Percentiles rank a stretch among this genome's conserved stretches.
These are phyloP conservation scores for Boletus sensibilis DNA, from an alignment of 768 basidiomycete species.

Conservation along the genomic window DNA sequence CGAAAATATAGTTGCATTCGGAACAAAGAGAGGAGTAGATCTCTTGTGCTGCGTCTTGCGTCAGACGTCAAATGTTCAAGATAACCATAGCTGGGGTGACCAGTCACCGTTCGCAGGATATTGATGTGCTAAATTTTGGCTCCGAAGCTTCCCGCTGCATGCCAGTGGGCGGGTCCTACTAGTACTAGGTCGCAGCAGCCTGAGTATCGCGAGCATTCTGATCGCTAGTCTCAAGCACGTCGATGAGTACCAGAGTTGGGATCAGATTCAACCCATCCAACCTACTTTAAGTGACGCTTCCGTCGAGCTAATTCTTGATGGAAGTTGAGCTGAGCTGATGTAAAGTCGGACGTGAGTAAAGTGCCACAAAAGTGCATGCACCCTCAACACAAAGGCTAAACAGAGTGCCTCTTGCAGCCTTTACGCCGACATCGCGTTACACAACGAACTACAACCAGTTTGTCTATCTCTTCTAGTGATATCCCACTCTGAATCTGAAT, in stretches of 20 bases:
- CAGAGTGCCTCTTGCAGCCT: background rate
- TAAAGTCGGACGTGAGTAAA: background rate
- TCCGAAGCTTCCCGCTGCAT: background rate
- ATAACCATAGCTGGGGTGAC: too few species aligned
- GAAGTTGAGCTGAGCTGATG: background rate
- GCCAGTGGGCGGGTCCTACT: too few species aligned
- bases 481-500: background rate
- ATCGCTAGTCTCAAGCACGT: background rate
- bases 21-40: background rate
- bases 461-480: background rate
- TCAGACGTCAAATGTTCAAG: background rate
- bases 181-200: too few species aligned
- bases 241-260: background rate
- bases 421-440: background rate
- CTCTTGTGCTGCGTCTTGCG: too few species aligned
- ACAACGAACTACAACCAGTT: background rate
- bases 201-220: too few species aligned
- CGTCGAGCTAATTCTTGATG: too few species aligned
- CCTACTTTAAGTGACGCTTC: background rate
- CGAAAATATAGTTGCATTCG: background rate
- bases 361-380: background rate
- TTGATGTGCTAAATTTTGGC: too few species aligned
- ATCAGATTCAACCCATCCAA: background rate
- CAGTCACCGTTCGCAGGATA: too few species aligned
- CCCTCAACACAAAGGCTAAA: background rate